phyloP scores from a whole-genome alignment of 805 yeast genomes.

The Candida endomychidarum region DNA sequence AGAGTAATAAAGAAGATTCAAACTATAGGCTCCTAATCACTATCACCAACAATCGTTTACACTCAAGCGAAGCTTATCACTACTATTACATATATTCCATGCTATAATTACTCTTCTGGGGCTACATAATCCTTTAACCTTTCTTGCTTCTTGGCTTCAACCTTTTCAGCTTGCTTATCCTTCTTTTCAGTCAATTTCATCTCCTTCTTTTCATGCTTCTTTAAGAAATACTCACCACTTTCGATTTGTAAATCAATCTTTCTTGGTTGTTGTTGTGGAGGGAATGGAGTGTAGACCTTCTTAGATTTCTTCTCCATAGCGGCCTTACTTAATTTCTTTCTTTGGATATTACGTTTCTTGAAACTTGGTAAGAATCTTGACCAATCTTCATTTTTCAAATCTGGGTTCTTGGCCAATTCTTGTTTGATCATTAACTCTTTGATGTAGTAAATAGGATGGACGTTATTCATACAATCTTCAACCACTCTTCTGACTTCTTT shows the following conservation, averaged over 20 bases:
- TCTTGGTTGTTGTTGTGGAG: slow-evolving; percentile 96
- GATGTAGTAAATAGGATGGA: slow-evolving; percentile 97
- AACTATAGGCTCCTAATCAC: too few relatives aligned
- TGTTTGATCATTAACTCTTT: slow-evolving; percentile 97
- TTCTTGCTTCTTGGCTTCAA: slow-evolving; percentile 63
- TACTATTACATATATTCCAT: too few relatives aligned
- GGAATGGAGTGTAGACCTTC: slow-evolving; percentile 96
- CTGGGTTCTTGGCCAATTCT: slow-evolving; percentile 93
- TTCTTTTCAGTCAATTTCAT: slow-evolving; percentile 74
- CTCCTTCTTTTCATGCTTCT: slow-evolving; percentile 75
- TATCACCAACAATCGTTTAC: too few relatives aligned
- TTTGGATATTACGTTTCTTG: slow-evolving; percentile 92
- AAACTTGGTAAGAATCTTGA: slow-evolving; percentile 93
- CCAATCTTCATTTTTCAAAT: slow-evolving; percentile 95
- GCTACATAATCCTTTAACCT: slow-evolving; percentile 79
- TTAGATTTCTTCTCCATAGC: slow-evolving; percentile 63
- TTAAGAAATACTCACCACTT: slow-evolving; percentile 96
- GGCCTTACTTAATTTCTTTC: slow-evolving; percentile 55
- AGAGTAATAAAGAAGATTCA: too few relatives aligned
- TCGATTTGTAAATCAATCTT: slow-evolving; percentile 96
- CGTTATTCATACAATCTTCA: slow-evolving; percentile 95
- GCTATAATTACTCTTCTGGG: slow-evolving; percentile 61
- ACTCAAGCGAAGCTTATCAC: too few relatives aligned
- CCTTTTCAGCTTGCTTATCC: slow-evolving; percentile 71
- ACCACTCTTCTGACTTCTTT: slow-evolving; percentile 91